Base-by-base conservation (phyloP, 2,329 filamentous ascomycete species). In the Pseudogymnoascus sp. region DNA sequence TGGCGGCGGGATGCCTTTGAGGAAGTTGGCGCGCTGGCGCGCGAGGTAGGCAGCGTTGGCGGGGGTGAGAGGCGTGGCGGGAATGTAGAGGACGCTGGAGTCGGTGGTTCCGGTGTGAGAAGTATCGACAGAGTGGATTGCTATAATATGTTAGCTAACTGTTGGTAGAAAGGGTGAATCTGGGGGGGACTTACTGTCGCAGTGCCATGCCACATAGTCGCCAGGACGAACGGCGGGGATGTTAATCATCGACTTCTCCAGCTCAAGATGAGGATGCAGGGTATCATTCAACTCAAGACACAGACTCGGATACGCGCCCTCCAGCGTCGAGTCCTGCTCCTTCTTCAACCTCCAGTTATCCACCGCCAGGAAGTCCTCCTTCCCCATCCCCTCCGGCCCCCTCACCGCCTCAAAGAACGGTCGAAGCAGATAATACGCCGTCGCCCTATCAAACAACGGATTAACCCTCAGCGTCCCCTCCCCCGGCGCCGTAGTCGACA, bases 71-170 rank as follows among this genome's bases (percentile, higher is more conserved):
- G 93, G 92, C 62, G 90, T 95, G 0, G 90, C 87, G 0, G 93
- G 92, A 63, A 97, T 96, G 71, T 97, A 97, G 65, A 97, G 71
- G 0, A 96, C 93, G 68, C 88, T 92, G 0, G 89, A 91, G 74
- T 97, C 93, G 0, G 78, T 75, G 1, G 76, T 79, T 1, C 93
- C 93, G 1, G 75, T 75, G 72, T 97, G 93, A 1, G 87, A 79
- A 67, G 85, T 87, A 76, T 97, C 93, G 0, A 97, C 93, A 0
- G 91, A 85, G 72, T 96, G 93, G 11, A 68, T 63, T 4, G 80
- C 68, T 69, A 21, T 8, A 18, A 18, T 7, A 6, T 28, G 18
- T 63, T 56, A 64, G 62, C 38, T 16, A 16, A 38, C 11, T 53
- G n/a, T 34, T 34, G 16, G 36, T 46, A 9, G 3, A 14, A 38